A percentile compares a stretch with the other conserved stretches of the same genome.
Conservation (phyloP, 2,329 filamentous ascomycete genomes). For the Trichoderma polysporum region DNA sequence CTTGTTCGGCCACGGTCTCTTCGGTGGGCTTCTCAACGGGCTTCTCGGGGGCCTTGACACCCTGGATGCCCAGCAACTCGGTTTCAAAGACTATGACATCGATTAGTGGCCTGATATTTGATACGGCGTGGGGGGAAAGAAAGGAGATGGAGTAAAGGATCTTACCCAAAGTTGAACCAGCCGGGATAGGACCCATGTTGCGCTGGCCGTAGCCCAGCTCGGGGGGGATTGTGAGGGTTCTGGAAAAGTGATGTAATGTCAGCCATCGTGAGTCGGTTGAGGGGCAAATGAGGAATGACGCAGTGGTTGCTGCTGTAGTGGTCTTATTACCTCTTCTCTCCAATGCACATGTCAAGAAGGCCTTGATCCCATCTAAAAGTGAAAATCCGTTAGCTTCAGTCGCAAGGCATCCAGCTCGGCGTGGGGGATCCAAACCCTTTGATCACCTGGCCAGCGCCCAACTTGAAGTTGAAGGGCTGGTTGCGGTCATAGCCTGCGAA, state of each 20-base stretch:
- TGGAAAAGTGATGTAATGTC: slow-evolving; percentile 32
- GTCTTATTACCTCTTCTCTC: slow-evolving; percentile 69
- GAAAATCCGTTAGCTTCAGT: neutral
- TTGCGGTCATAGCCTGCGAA: slow-evolving; percentile 69
- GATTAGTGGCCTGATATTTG: slow-evolving; percentile 20
- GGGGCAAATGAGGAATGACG: neutral
- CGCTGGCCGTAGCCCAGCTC: slow-evolving; percentile 78
- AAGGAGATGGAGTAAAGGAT: slow-evolving; percentile 14
- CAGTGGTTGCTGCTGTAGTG: neutral
- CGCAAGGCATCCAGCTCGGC: neutral
- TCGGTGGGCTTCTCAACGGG: neutral
- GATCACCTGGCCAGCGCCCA: slow-evolving; percentile 84
- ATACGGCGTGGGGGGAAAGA: slow-evolving; percentile 27
- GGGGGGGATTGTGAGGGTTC: slow-evolving; percentile 86
- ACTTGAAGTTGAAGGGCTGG: slow-evolving; percentile 71
- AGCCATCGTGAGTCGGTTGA: neutral
- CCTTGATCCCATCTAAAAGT: slow-evolving; percentile 78
- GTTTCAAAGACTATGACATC: slow-evolving; percentile 75
- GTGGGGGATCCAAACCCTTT: slow-evolving; percentile 63
- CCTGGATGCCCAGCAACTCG: slow-evolving; percentile 79
- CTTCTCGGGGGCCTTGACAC: slow-evolving; percentile 50
- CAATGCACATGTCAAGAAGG: slow-evolving; percentile 89
- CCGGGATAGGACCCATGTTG: slow-evolving; percentile 78
- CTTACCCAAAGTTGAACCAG: slow-evolving; percentile 72
- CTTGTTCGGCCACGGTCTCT: slow-evolving; percentile 26